Base-by-base conservation (phyloP, 441 rosid species). In the Dalechampia spathulata region DNA sequence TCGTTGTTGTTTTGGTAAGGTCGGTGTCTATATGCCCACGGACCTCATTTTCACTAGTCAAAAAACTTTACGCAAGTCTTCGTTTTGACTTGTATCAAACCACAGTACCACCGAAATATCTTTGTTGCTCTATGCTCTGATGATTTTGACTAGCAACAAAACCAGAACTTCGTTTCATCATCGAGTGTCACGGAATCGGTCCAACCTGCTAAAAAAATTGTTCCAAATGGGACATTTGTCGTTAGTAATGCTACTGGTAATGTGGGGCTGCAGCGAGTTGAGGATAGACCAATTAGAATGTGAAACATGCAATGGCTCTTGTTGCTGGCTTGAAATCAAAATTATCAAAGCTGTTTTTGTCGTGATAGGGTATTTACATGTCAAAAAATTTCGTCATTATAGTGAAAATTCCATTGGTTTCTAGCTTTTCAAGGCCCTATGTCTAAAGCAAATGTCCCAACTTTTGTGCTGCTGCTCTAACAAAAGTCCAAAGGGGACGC, bases 11-110 rank as follows among this genome's bases (percentile, higher is more conserved):
- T 55, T 39, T 32, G 16, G 49, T 26, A 17, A 15, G 23, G 54
- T 61, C 64, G 37, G 44, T 50, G 7, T 57, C 28, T 4, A 30
- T 9, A 16, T n/a, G n/a, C n/a, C n/a, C n/a, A n/a, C n/a, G n/a
- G n/a, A n/a, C n/a, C n/a, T n/a, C n/a, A n/a, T n/a, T n/a, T n/a
- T n/a, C n/a, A n/a, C n/a, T n/a, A n/a, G n/a, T n/a, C n/a, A n/a
- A n/a, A n/a, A n/a, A n/a, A n/a, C n/a, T n/a, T n/a, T n/a, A n/a
- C n/a, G n/a, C n/a, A n/a, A 42, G 40, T 13, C 5, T 13, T 46
- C 6, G 32, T 2, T 11, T 28, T 30, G 38, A 5, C 27, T 49
- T 27, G 7, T 13, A 9, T 20, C 8, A 11, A 28, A 22, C 34
- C 34, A 3, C 36, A 37, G 2, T 36, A 1, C 30, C 20, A 21